phyloP scores from a whole-genome alignment of 441 rosid species.

The Rhodomyrtus psidioides region DNA sequence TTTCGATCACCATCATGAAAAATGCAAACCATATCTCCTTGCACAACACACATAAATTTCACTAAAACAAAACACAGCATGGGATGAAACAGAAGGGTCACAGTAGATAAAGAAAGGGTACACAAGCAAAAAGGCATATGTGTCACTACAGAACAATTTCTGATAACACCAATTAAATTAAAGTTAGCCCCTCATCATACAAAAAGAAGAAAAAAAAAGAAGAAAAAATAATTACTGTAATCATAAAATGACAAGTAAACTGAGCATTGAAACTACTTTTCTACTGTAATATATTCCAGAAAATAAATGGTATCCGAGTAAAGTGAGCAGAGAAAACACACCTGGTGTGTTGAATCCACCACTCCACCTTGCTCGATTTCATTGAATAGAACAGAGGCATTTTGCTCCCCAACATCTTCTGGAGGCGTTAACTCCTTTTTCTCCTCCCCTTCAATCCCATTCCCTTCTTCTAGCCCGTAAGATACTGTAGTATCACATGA shows the following conservation, averaged over 20 bases:
- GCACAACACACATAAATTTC: neutral
- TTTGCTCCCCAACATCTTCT: slow-evolving; percentile 62
- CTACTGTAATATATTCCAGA: neutral
- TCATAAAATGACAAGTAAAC: neutral
- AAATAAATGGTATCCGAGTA: neutral
- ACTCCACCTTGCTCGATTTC: slow-evolving; percentile 94
- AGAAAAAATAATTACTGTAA: neutral
- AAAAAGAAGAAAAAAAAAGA: neutral
- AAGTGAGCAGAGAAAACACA: slow-evolving; percentile 8
- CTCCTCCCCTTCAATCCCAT: slow-evolving; percentile 49
- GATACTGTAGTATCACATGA: slow-evolving; percentile 73
- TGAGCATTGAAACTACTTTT: neutral
- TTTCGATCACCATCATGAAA: neutral
- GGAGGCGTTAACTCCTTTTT: slow-evolving; percentile 53
- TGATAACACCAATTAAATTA: neutral
- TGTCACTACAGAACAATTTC: neutral
- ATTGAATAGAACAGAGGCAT: slow-evolving; percentile 69
- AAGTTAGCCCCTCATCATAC: neutral
- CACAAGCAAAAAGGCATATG: neutral
- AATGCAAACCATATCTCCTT: neutral
- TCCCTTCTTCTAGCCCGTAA: slow-evolving; percentile 27
- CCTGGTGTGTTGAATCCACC: slow-evolving; percentile 91
- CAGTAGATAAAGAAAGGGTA: neutral
- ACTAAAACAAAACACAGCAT: neutral
- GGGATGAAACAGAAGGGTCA: neutral